phyloP scores from a whole-genome alignment of 2,329 filamentous ascomycete species.

The Penicillium sp. region DNA sequence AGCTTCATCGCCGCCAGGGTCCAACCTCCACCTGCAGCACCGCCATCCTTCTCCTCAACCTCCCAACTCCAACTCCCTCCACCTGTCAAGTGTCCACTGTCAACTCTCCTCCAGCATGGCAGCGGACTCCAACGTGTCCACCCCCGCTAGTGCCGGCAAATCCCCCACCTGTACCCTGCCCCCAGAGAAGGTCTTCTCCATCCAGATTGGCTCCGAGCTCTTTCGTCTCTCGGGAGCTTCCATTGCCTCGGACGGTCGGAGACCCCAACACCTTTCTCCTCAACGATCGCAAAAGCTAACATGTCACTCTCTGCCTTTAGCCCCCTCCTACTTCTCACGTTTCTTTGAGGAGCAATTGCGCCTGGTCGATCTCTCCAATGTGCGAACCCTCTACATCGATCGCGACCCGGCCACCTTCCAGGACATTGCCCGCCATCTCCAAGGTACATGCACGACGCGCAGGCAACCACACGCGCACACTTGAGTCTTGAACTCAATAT shows the following conservation, averaged over 20 bases:
- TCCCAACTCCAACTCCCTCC: background rate
- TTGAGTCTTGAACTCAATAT: background rate
- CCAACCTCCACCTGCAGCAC: background rate
- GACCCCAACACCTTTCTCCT: background rate
- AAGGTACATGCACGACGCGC: constrained; percentile 53
- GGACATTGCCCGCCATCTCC: constrained; percentile 86
- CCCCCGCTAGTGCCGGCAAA: constrained; percentile 6
- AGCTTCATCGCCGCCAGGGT: too few relatives aligned
- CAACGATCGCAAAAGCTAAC: constrained; percentile 44
- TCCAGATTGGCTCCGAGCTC: constrained; percentile 69
- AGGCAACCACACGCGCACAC: background rate
- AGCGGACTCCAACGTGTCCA: constrained; percentile 1
- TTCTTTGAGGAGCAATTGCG: constrained; percentile 86
- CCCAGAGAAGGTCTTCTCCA: constrained; percentile 66
- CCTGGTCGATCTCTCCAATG: constrained; percentile 57
- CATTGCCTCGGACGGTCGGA: constrained; percentile 69
- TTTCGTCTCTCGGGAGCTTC: constrained; percentile 70
- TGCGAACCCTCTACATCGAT: constrained; percentile 91
- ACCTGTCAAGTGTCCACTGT: background rate
- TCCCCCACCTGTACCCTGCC: constrained; percentile 44
- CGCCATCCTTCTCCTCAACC: background rate
- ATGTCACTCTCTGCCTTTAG: constrained; percentile 49
- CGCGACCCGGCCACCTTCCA: constrained; percentile 85
- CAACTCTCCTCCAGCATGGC: background rate
- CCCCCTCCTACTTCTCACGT: constrained; percentile 93